Percentiles rank a stretch among this genome's conserved stretches.
Evolutionary conservation across 1,139 yeast genomes (phyloP).

Genomic region (Taiozyma sp.): DNA sequence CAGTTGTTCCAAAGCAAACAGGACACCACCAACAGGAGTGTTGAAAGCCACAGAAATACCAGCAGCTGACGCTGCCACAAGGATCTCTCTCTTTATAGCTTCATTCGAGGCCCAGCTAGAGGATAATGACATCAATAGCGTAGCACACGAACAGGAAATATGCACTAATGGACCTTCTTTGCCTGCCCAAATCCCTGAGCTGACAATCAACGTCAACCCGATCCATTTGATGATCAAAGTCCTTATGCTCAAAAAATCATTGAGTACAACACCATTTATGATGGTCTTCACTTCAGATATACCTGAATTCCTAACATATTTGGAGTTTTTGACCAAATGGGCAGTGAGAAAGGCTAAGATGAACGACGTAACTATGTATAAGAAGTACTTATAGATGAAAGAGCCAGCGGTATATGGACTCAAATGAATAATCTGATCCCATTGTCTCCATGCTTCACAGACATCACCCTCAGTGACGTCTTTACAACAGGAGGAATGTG

Average conservation of each 20-base stretch:
- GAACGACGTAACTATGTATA: constrained; percentile 32
- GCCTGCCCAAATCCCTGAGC: constrained; percentile 87
- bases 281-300: constrained; percentile 94
- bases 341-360: constrained; percentile 29
- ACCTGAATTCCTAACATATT: constrained; percentile 94
- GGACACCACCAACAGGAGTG: constrained; percentile 92
- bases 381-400: constrained; percentile 27
- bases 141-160: constrained; percentile 67
- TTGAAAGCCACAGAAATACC: constrained; percentile 94
- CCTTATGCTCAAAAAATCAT: constrained; percentile 71
- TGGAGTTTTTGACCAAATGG: constrained; percentile 53
- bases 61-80: constrained; percentile 76
- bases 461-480: constrained; percentile 26
- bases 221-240: constrained; percentile 72
- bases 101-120: constrained; percentile 36
- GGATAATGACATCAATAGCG: constrained; percentile 32
- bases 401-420: constrained; percentile 22
- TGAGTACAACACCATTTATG: constrained; percentile 80
- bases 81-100: constrained; percentile 43
- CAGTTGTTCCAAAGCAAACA: constrained; percentile 75
- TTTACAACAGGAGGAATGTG: constrained; percentile 33
- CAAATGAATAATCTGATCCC: constrained; percentile 31
- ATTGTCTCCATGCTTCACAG: constrained; percentile 36
- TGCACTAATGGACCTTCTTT: constrained; percentile 94
- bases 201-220: constrained; percentile 72